Percentiles rank a stretch among this genome's conserved stretches.
phyloP scores from a whole-genome alignment of 176 grass and related monocot species.

The Phragmites australis region DNA sequence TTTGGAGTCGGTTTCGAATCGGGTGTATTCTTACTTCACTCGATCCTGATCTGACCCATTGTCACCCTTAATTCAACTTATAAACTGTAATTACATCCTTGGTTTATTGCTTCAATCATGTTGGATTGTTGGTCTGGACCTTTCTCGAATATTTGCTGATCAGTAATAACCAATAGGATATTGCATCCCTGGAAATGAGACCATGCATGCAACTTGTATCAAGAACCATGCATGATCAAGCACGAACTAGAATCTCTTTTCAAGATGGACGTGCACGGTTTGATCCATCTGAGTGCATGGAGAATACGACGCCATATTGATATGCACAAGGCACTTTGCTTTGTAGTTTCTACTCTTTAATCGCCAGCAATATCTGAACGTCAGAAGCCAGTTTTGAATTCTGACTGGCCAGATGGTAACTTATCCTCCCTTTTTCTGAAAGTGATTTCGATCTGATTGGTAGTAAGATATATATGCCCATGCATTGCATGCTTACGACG shows the following conservation, averaged over 20 bases:
- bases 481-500: not conserved
- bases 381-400: not conserved
- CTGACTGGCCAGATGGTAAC: not conserved
- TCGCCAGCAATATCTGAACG: not conserved
- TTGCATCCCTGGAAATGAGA: too few relatives aligned
- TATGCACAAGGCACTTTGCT: not conserved
- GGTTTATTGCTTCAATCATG: not conserved
- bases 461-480: not conserved
- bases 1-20: too few relatives aligned
- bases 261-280: not conserved
- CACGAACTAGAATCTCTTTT: not conserved
- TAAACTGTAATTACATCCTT: not conserved
- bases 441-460: not conserved
- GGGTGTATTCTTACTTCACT: too few relatives aligned
- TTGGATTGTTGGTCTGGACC: not conserved
- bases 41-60: too few relatives aligned
- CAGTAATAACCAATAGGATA: too few relatives aligned
- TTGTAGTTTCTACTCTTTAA: not conserved
- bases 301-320: conserved; percentile 8
- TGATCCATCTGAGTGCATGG: not conserved
- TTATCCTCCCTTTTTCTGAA: not conserved
- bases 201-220: too few relatives aligned
- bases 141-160: not conserved
- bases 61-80: too few relatives aligned
- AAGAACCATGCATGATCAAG: too few relatives aligned